Percentiles rank a stretch among this genome's conserved stretches.
These are phyloP conservation scores for Pythium plurisporium DNA, from an alignment of 352 stramenopile genomes.

Conservation along the genomic window DNA sequence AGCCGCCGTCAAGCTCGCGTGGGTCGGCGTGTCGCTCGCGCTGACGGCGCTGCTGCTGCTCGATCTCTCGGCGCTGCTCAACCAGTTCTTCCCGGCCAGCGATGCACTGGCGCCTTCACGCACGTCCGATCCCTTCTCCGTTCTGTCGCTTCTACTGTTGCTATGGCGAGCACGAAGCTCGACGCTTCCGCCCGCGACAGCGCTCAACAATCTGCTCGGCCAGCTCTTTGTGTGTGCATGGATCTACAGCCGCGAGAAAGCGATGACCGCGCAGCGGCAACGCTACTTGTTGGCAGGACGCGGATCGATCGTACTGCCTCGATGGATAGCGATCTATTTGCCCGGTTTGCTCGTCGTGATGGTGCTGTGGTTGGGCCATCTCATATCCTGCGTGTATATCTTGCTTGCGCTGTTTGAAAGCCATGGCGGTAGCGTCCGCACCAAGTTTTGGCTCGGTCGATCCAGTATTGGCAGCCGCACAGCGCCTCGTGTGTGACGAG, in stretches of 20 bases:
- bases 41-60: constrained; percentile 53
- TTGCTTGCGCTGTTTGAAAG: constrained; percentile 67
- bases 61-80: constrained; percentile 49
- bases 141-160: background rate
- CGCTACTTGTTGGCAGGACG: background rate
- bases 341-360: constrained; percentile 17
- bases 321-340: background rate
- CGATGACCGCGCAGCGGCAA: background rate
- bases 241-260: constrained; percentile 49
- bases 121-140: constrained; percentile 12
- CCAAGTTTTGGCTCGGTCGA: constrained; percentile 66
- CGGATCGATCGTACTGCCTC: background rate
- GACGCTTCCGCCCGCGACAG: constrained; percentile 10
- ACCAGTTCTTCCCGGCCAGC: constrained; percentile 7
- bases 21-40: constrained; percentile 37
- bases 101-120: background rate
- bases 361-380: constrained; percentile 50
- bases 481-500: constrained; percentile 6
- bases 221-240: constrained; percentile 39
- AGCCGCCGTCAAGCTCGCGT: constrained; percentile 29
- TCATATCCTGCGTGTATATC: constrained; percentile 59
- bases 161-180: background rate
- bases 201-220: constrained; percentile 47
- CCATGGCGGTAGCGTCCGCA: constrained; percentile 40
- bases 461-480: constrained; percentile 15